Base-by-base conservation (phyloP, 305 asterid species). In the Ajuga reptans region DNA sequence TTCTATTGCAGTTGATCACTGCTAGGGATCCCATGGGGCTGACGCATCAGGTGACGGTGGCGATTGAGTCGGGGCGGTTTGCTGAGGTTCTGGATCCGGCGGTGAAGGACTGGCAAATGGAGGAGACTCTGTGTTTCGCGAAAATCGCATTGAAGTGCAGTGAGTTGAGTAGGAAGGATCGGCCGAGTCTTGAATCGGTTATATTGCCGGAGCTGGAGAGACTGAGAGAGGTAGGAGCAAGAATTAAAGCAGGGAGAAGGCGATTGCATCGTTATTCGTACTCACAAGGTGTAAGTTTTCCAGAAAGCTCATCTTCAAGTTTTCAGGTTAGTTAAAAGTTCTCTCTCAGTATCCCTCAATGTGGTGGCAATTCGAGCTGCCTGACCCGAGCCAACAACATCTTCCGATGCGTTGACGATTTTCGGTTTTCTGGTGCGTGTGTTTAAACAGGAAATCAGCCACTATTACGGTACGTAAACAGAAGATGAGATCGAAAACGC, bases 11-110 rank as follows among this genome's bases (percentile, higher is more conserved):
- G 71, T 77, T 88, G 33, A 73, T 90, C 53, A 86, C 95, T 1
- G 94, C 90, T 0, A 84, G 49, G 74, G 78, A 88, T 16, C 85
- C 97, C 12, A 88, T 90, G 87, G 97, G 95, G 0, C 71, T 90
- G 64, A 73, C 82, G 4, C 75, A 86, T 66, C 77, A 71, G 1
- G 88, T 88, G 0, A 77, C 75, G 71, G 72, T 64, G 10, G 88
- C 94, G 1, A 81, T 90, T 9, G 92, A 88, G 60, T 54, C 21
- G 3, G 94, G 88, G 42, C 66, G 69, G 16, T 85, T 90, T 18
- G 60, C 45, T 31, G 85, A 79, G 47, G 68, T 81, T 9, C 85
- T 90, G 8, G 95, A 90, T 75, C 85, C 69, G 45, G 72, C 75
- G 18, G 84, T 84, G 24, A 6, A 66, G 0, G 89, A 88, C 12